Base-by-base conservation (phyloP, 371 early-diverging fungal genomes). In the Basidiobolus meristosporus region DNA sequence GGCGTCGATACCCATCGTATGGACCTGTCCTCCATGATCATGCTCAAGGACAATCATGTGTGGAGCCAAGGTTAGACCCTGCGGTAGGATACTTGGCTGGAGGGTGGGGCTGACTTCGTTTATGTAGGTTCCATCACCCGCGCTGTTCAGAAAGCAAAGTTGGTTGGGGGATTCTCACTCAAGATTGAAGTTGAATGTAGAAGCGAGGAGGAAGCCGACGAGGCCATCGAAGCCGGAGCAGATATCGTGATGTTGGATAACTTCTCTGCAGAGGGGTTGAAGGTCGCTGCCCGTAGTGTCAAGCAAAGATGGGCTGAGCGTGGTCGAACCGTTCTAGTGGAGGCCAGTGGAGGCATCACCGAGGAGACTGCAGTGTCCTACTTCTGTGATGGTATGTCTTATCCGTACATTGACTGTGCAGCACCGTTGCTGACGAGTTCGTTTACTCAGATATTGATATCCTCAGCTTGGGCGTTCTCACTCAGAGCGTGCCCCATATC, bases 1-100 rank as follows among this genome's bases (percentile, higher is more conserved):
- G 95, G 95, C 38, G 72, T 83, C 33, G 95, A 93, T 56, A 87
- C 89, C 0, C 98, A 97, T 55, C 88, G 98, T 39, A 77, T 85
- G 77, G 92, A 93, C 57, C 68, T 97, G 32, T 90, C 90, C 2
- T 73, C 84, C 21, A 91, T 95, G 92, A 82, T 97, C 42, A 97
- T 97, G 98, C 73, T 97, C 39, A 97, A 97, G 60, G 98, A 97
- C 58, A 95, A 97, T 58, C 97, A 97, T 47, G 79, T 97, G 40
- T 91, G 92, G 91, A 78, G 84, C 38, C 75, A 82, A 36, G 81
- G 79, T 71, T 60, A 39, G 42, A 20, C 2, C 6, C 19, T 11
- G 15, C 12, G 31, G 15, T n/a, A n/a, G n/a, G n/a, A n/a, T n/a
- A n/a, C n/a, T n/a, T n/a, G n/a, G n/a, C n/a, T n/a, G n/a, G n/a